A percentile compares a stretch with the other conserved stretches of the same genome.
Conservation (phyloP, 441 rosid species). For the Croton setiger region DNA sequence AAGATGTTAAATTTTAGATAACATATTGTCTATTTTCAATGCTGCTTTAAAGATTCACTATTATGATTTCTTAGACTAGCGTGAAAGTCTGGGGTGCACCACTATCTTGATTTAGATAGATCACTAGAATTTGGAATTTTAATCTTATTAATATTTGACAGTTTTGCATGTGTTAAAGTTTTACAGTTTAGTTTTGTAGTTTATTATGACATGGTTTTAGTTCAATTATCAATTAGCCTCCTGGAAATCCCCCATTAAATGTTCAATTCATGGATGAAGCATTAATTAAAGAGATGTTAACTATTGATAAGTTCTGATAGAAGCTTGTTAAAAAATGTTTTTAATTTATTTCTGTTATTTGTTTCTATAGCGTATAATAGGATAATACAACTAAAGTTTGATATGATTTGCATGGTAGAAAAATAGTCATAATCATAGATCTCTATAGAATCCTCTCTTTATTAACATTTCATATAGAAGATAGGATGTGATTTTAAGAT, state of each 20-base stretch:
- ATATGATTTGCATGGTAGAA: not conserved
- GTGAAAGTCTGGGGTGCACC: not conserved
- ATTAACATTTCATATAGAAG: not conserved
- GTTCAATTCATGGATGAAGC: not conserved
- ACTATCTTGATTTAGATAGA: not conserved
- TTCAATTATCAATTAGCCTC: not conserved
- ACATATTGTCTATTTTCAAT: not conserved
- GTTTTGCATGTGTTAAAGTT: too few relatives aligned
- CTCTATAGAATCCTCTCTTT: too few relatives aligned
- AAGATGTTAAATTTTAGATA: not conserved
- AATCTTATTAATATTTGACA: not conserved
- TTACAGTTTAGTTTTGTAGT: not conserved
- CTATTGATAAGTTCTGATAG: not conserved
- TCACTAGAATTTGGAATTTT: not conserved
- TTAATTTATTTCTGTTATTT: not conserved
- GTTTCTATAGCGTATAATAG: not conserved
- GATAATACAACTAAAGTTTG: not conserved
- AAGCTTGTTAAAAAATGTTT: not conserved
- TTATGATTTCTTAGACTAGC: not conserved
- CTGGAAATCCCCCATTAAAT: slow-evolving; percentile 2
- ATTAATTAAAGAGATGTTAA: not conserved
- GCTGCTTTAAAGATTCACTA: not conserved
- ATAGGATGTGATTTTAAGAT: not conserved
- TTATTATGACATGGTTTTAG: not conserved
- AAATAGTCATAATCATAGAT: not conserved